Base-by-base conservation (phyloP, 1,284 basidiomycete species). In the Boletus calvinii region DNA sequence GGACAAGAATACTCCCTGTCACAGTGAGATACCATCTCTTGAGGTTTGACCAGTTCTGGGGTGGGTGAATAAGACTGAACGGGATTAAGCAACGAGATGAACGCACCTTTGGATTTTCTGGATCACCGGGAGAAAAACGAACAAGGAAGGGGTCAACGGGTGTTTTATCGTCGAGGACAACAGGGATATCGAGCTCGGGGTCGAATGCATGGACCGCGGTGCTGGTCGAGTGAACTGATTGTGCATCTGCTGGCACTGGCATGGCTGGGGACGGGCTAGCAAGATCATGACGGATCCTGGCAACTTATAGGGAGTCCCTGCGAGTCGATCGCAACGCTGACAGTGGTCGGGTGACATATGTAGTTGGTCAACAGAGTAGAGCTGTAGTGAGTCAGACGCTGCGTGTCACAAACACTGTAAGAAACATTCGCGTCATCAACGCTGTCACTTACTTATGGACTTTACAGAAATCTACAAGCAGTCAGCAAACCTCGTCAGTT, bases 381-480 rank as follows among this genome's bases (percentile, higher is more conserved):
- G 22, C 5, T 3, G 22, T 22, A 22, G 22, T 32, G 15, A 17
- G 38, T 35, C 31, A 34, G 20, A 17, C 15, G 29, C 10, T 20
- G 30, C 9, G n/a, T 48, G 4, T 26, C 4, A 40, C n/a, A 38
- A 13, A 3, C 8, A 2, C 3, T 22, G 22, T n/a, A n/a, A n/a
- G n/a, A n/a, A n/a, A 22, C 22, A 4, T 30, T 42, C 18, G 18
- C 35, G 50, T 54, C 55, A 50, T 55, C 26, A 3, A 26, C 26
- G 26, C 26, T 26, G 26, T 13, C 18, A 6, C 3, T 17, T 15
- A 1, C 29, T 41, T n/a, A 82, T 84, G 81, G 81, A 92, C 69
- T 92, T 90, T 62, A 91, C 89, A 20, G 87, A 92, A 66, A 77
- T 89, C 54, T 92, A 90, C 76, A 81, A 80, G 55, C 87, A 90